A percentile compares a stretch with the other conserved stretches of the same genome.
Conservation (phyloP, 2,329 filamentous ascomycete genomes). For the Venturia nashicola region DNA sequence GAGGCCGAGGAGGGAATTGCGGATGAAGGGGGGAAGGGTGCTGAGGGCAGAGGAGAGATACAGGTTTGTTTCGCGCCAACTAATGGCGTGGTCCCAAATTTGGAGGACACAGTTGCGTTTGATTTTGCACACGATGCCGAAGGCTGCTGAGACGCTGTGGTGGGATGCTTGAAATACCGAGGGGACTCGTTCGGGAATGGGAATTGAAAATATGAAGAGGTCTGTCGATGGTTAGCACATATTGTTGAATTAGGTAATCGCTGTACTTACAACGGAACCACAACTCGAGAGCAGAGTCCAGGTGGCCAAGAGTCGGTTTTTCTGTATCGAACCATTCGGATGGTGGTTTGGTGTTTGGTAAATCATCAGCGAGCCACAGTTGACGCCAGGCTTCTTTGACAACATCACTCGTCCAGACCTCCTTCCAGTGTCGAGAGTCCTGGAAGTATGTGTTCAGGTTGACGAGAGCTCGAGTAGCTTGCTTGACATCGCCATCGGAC, state of each 20-base stretch:
- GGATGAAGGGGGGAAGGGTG: conserved; percentile 27
- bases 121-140: conserved; percentile 50
- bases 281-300: conserved; percentile 33
- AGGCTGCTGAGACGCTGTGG: conserved; percentile 48
- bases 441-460: conserved; percentile 34
- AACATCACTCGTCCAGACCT: conserved; percentile 33
- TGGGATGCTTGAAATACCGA: conserved; percentile 52
- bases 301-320: conserved; percentile 31
- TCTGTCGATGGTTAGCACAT: conserved; percentile 15
- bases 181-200: conserved; percentile 43
- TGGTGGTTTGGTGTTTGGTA: conserved; percentile 27
- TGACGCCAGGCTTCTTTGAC: conserved; percentile 35
- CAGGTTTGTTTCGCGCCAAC: conserved; percentile 42
- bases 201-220: conserved; percentile 45
- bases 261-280: conserved; percentile 30
- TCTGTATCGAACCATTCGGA: conserved; percentile 35
- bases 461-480: conserved; percentile 28
- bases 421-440: conserved; percentile 31
- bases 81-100: conserved; percentile 53
- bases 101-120: conserved; percentile 47
- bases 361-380: conserved; percentile 32
- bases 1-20: conserved; percentile 26
- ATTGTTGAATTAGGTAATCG: neutral
- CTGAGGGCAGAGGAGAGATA: conserved; percentile 29
- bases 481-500: conserved; percentile 26